Percentiles rank a stretch among this genome's conserved stretches.
These are phyloP conservation scores for Rostrohypoxylon terebratum DNA, from an alignment of 495 filamentous ascomycete genomes.

Conservation along the genomic window DNA sequence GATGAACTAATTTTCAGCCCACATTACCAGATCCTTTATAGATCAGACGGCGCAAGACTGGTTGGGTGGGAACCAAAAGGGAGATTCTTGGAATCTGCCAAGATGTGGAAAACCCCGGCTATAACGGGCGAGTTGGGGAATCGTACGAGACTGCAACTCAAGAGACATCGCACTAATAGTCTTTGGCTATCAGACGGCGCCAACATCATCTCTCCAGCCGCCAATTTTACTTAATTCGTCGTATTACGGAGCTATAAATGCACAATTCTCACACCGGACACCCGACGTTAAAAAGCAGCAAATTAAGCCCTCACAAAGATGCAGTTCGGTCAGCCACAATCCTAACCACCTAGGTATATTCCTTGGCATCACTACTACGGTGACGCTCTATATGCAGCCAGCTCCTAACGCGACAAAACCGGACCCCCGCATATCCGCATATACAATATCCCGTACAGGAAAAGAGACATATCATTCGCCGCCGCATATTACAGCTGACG, in stretches of 20 bases:
- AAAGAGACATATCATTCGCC: conserved; percentile 6
- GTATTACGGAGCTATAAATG: not conserved
- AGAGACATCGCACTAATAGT: conserved; percentile 20
- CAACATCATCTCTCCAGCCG: not conserved
- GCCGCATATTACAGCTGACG: not conserved
- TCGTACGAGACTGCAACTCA: conserved; percentile 36
- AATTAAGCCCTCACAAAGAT: conserved; percentile 11
- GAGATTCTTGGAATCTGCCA: conserved; percentile 31
- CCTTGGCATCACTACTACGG: conserved; percentile 26
- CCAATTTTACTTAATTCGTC: conserved; percentile 6
- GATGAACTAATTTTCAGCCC: conserved; percentile 20
- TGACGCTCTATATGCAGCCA: conserved; percentile 32
- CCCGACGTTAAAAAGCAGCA: conserved; percentile 10
- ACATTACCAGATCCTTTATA: conserved; percentile 18
- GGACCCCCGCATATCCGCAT: conserved; percentile 18
- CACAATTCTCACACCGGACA: not conserved
- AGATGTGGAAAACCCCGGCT: conserved; percentile 26
- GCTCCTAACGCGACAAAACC: conserved; percentile 2
- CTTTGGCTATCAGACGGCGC: conserved; percentile 11
- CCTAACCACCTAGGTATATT: conserved; percentile 5
- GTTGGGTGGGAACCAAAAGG: conserved; percentile 18
- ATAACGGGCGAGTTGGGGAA: conserved; percentile 29
- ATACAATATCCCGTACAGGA: not conserved
- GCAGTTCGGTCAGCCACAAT: conserved; percentile 18
- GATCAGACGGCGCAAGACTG: conserved; percentile 23